Evolutionary conservation across 2,329 filamentous ascomycete genomes (phyloP).

Genomic region (Elsinoe necatrix): DNA sequence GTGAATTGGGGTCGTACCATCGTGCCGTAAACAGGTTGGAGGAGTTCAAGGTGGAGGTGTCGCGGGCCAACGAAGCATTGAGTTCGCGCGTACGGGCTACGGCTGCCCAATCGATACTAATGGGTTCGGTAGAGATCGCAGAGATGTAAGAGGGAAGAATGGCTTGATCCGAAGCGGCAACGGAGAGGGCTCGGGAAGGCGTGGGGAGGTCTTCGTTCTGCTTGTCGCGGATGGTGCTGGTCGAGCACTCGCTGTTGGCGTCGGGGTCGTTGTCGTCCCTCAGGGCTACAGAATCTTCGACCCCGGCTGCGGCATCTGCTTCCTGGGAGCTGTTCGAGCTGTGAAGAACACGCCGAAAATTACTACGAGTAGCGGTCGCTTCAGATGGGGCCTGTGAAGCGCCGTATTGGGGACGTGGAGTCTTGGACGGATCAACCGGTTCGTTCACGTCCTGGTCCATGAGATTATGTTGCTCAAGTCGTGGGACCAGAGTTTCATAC

Average conservation of each 20-base stretch:
- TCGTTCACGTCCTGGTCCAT: slow-evolving; percentile 12
- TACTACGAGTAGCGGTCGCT: background rate
- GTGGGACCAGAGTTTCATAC: slow-evolving; percentile 4
- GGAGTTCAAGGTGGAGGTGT: background rate
- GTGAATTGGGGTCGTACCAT: slow-evolving; percentile 43
- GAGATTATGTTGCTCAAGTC: slow-evolving; percentile 5
- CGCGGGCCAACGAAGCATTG: background rate
- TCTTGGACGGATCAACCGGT: background rate
- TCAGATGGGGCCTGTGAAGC: background rate
- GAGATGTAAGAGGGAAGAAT: background rate
- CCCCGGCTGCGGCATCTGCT: background rate
- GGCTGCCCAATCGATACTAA: slow-evolving; percentile 6
- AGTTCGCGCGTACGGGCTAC: background rate
- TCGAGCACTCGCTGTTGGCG: background rate
- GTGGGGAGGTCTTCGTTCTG: background rate
- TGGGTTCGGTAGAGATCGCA: background rate
- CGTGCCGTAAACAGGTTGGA: slow-evolving; percentile 34
- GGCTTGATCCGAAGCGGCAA: background rate
- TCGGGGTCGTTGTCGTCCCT: background rate
- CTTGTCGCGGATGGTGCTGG: background rate
- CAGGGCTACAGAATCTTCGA: background rate
- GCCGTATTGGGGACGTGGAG: background rate
- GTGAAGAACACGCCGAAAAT: background rate
- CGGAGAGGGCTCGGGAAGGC: background rate
- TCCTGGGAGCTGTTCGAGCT: background rate